These are phyloP conservation scores for Sporothrix dimorphospora DNA, from an alignment of 2,329 filamentous ascomycete species.

Conservation along the genomic window DNA sequence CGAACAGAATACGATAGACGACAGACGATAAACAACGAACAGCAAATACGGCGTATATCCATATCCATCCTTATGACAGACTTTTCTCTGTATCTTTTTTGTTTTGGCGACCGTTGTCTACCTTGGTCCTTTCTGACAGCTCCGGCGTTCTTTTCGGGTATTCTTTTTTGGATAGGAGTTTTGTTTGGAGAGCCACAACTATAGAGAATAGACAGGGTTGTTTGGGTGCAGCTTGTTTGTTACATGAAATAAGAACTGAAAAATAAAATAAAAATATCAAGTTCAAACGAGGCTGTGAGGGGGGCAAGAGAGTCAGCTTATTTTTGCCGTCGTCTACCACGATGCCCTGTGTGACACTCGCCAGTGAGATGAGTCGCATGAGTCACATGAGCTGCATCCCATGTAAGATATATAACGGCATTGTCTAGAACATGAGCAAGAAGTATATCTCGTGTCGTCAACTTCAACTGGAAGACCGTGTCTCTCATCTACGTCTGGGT, in stretches of 20 bases:
- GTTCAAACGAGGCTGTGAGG: neutral
- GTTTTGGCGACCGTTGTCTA: neutral
- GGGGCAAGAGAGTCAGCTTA: neutral
- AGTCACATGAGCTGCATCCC: neutral
- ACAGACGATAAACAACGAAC: neutral
- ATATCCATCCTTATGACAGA: neutral
- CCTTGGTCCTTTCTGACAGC: neutral
- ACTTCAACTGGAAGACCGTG: neutral
- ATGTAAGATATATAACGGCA: neutral
- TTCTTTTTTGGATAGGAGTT: constrained; percentile 3
- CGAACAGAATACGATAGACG: neutral
- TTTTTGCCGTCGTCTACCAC: neutral
- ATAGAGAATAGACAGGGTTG: neutral
- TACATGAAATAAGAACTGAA: neutral
- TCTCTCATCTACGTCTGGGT: neutral
- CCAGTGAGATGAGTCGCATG: neutral
- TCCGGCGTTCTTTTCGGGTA: neutral
- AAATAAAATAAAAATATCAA: neutral
- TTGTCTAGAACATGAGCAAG: neutral
- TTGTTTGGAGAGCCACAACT: neutral
- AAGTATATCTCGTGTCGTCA: neutral
- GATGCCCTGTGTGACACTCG: neutral
- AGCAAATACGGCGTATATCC: neutral
- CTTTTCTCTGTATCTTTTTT: neutral
- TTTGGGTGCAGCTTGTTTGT: neutral